These are phyloP conservation scores for Musa troglodytarum DNA, from an alignment of 176 grass and related monocot species.

Conservation along the genomic window DNA sequence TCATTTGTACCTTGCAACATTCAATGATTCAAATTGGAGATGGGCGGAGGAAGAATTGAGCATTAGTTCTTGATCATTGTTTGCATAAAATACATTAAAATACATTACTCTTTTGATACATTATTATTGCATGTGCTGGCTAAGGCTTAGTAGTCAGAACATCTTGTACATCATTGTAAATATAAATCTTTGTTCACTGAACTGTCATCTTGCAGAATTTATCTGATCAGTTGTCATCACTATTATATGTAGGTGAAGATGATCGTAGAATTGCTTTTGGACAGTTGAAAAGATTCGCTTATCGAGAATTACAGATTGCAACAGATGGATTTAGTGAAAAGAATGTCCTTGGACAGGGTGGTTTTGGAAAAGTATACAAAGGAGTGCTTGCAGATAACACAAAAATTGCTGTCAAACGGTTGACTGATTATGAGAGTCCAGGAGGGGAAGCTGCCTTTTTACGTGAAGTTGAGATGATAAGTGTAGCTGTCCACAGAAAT, in stretches of 20 bases:
- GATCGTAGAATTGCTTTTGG: conserved; percentile 93
- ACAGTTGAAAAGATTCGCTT: conserved; percentile 91
- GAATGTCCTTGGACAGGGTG: conserved; percentile 95
- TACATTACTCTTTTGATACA: too few species aligned
- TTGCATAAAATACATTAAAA: too few species aligned
- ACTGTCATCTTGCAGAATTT: neutral
- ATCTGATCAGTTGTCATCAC: conserved; percentile 16
- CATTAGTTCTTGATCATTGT: too few species aligned
- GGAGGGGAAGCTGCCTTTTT: conserved; percentile 93
- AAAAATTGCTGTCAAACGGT: conserved; percentile 95
- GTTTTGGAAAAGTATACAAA: conserved; percentile 99
- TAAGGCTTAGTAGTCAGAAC: neutral
- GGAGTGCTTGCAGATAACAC: conserved; percentile 79
- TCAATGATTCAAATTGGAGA: too few species aligned
- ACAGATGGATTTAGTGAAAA: conserved; percentile 80
- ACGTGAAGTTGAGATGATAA: conserved; percentile 95
- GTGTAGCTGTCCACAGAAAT: conserved; percentile 96
- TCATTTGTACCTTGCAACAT: too few species aligned
- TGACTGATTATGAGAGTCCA: conserved; percentile 87
- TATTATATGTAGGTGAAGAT: conserved; percentile 63
- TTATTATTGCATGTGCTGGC: too few species aligned
- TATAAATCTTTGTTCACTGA: neutral
- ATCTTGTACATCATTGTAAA: neutral
- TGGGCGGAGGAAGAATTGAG: too few species aligned
- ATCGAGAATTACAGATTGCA: conserved; percentile 85